Evolutionary conservation across 331 rosid genomes (phyloP).

Genomic region (Pyracantha coccinea): DNA sequence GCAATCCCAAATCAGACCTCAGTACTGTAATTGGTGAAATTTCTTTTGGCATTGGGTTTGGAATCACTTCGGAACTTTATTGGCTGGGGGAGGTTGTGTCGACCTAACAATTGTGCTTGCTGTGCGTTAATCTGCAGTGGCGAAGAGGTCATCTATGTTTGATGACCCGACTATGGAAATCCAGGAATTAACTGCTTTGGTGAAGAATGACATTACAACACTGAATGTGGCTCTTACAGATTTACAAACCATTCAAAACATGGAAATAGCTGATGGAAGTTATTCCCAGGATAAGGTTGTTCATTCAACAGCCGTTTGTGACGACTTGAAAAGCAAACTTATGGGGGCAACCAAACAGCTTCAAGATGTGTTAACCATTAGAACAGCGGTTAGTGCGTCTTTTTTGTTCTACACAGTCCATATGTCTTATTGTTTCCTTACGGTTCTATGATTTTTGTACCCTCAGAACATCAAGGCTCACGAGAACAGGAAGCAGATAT

Average conservation of each 20-base stretch:
- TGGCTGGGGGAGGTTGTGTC: neutral
- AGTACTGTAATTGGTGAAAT: neutral
- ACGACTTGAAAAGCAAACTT: slow-evolving; percentile 72
- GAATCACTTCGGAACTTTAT: neutral
- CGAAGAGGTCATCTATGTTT: slow-evolving; percentile 82
- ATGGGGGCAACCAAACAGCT: slow-evolving; percentile 81
- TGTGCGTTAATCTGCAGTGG: slow-evolving; percentile 41
- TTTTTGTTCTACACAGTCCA: neutral
- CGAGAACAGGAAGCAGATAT: slow-evolving; percentile 84
- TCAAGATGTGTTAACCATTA: slow-evolving; percentile 81
- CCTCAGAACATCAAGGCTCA: slow-evolving; percentile 85
- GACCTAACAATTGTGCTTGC: slow-evolving; percentile 1
- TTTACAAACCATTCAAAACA: slow-evolving; percentile 67
- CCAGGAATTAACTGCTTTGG: slow-evolving; percentile 62
- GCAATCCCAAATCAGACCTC: too few relatives aligned
- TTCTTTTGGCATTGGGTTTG: neutral
- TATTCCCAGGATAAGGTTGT: slow-evolving; percentile 72
- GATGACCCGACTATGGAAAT: slow-evolving; percentile 73
- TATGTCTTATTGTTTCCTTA: neutral
- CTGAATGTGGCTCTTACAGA: slow-evolving; percentile 67
- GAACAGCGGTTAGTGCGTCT: slow-evolving; percentile 59
- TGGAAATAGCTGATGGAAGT: slow-evolving; percentile 62
- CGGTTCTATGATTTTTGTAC: neutral
- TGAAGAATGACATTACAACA: slow-evolving; percentile 82
- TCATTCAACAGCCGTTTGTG: slow-evolving; percentile 84